Conservation (phyloP, 805 yeast genomes). For the Huiozyma naganishii region DNA sequence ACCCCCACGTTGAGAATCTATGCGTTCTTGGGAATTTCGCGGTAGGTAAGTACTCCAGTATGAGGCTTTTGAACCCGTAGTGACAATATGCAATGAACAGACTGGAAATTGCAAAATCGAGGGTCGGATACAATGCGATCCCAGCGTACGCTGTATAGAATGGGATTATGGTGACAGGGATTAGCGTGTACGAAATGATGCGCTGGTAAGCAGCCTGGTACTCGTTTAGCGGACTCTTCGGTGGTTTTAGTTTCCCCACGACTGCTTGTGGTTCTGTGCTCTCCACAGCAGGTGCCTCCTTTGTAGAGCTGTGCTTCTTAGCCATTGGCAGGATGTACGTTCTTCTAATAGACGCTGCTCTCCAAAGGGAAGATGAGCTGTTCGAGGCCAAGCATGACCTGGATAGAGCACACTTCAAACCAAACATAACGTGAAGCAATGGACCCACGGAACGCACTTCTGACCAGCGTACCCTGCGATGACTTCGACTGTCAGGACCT, state of each 20-base stretch:
- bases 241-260: conserved; percentile 36
- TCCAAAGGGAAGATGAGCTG: too few species aligned
- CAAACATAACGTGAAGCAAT: too few species aligned
- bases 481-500: too few species aligned
- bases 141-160: conserved; percentile 34
- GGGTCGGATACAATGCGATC: conserved; percentile 35
- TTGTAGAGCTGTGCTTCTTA: too few species aligned
- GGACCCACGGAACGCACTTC: too few species aligned
- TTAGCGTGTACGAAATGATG: conserved; percentile 44
- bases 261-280: background rate
- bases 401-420: too few species aligned
- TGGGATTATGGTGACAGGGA: conserved; percentile 57
- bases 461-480: too few species aligned
- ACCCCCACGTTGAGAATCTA: conserved; percentile 44
- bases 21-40: conserved; percentile 64
- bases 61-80: conserved; percentile 68
- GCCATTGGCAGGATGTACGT: too few species aligned
- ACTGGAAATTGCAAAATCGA: conserved; percentile 49
- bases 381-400: too few species aligned
- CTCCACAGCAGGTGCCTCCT: too few species aligned
- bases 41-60: conserved; percentile 65
- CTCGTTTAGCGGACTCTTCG: conserved; percentile 42
- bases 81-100: conserved; percentile 52
- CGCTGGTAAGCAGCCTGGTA: conserved; percentile 69
- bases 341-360: too few species aligned